Conservation (phyloP, 2,329 filamentous ascomycete genomes). For the Lasiodiplodia citricola region DNA sequence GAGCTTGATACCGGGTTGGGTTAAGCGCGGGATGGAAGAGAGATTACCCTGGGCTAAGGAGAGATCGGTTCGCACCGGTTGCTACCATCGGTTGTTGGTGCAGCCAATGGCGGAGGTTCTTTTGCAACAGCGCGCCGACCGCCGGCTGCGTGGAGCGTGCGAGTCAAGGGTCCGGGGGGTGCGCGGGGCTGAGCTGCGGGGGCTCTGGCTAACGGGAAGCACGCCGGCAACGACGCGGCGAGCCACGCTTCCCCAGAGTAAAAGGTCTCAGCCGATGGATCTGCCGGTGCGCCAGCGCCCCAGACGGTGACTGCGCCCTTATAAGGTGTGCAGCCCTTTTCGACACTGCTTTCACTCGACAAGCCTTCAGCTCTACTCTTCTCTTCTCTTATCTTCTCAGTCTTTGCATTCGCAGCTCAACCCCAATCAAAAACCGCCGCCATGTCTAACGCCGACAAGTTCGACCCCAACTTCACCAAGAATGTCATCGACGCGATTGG, state of each 20-base stretch:
- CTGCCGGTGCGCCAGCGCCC: constrained; percentile 16
- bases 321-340: constrained; percentile 8
- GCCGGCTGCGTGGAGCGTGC: not conserved
- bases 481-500: constrained; percentile 76
- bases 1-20: constrained; percentile 17
- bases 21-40: constrained; percentile 12
- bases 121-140: constrained; percentile 14
- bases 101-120: not conserved
- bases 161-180: not conserved
- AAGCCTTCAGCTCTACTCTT: not conserved
- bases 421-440: not conserved
- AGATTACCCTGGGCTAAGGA: constrained; percentile 16
- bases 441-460: constrained; percentile 40
- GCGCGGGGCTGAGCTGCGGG: constrained; percentile 22
- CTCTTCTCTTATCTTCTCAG: not conserved
- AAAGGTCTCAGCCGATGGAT: constrained; percentile 25
- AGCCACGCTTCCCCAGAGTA: constrained; percentile 10
- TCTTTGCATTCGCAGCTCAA: not conserved
- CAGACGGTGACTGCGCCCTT: not conserved
- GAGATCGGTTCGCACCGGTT: constrained; percentile 1
- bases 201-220: constrained; percentile 11
- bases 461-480: constrained; percentile 79
- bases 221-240: constrained; percentile 9
- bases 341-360: not conserved
- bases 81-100: constrained; percentile 23